These are phyloP conservation scores for Glycine soja DNA, from an alignment of 306 rosid genomes.

Conservation along the genomic window DNA sequence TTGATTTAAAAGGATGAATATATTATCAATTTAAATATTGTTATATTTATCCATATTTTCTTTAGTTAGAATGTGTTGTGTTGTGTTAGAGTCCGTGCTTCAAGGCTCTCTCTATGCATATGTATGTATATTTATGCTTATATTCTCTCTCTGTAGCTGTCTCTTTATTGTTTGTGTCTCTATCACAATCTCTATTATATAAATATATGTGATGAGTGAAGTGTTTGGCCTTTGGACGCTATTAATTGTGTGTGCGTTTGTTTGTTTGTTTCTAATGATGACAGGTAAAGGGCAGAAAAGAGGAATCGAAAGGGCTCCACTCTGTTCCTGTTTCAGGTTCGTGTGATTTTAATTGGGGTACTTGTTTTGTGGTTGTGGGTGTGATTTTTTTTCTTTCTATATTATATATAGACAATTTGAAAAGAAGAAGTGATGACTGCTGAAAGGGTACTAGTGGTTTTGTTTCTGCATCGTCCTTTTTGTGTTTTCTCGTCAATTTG, in stretches of 20 bases:
- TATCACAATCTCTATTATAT: conserved; percentile 42
- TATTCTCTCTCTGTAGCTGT: conserved; percentile 24
- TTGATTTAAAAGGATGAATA: too few species aligned
- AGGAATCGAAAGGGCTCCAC: conserved; percentile 76
- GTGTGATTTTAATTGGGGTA: conserved; percentile 46
- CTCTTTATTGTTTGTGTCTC: conserved; percentile 57
- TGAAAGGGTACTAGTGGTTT: conserved; percentile 37
- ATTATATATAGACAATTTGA: not conserved
- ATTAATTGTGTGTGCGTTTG: conserved; percentile 47
- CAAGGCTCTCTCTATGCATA: conserved; percentile 12
- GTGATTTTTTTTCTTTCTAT: conserved; percentile 1
- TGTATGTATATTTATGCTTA: conserved; percentile 39
- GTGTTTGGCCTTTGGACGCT: conserved; percentile 45
- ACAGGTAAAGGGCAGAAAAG: conserved; percentile 83
- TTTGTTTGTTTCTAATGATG: conserved; percentile 46
- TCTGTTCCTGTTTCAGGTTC: conserved; percentile 74
- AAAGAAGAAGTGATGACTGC: conserved; percentile 26
- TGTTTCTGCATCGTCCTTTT: conserved; percentile 29
- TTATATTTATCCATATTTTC: too few species aligned
- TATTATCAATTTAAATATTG: too few species aligned
- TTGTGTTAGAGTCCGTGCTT: too few species aligned
- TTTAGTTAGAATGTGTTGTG: too few species aligned
- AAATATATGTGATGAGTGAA: conserved; percentile 45
- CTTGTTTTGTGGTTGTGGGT: conserved; percentile 23
- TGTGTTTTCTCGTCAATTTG: conserved; percentile 37